Evolutionary conservation across 148 eudicot genomes (phyloP).

Genomic region (Heliosperma pusillum): DNA sequence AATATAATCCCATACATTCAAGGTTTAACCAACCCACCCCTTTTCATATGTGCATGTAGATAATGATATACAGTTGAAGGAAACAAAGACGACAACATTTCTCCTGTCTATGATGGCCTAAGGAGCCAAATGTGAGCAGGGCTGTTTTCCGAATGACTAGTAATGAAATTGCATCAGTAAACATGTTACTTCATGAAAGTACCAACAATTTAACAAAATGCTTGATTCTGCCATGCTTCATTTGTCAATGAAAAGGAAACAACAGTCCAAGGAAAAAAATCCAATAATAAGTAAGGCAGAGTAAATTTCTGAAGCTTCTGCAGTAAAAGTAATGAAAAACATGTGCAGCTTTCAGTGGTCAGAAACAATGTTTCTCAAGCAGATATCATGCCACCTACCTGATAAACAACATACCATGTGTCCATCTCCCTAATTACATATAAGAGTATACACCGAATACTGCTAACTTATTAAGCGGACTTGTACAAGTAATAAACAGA

Average conservation of each 20-base stretch:
- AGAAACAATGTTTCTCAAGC: neutral
- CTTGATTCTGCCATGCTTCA: neutral
- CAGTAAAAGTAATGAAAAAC: neutral
- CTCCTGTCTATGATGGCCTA: neutral
- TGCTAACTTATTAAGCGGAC: neutral
- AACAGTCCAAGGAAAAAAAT: neutral
- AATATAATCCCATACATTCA: neutral
- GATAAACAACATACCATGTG: neutral
- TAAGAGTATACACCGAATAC: too few species aligned
- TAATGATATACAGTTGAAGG: neutral
- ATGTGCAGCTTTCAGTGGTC: neutral
- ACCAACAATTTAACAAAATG: neutral
- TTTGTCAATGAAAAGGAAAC: neutral
- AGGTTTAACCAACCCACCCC: neutral
- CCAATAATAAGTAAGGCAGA: neutral
- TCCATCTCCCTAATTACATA: neutral
- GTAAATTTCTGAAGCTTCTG: neutral
- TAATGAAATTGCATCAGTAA: neutral
- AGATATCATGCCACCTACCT: neutral
- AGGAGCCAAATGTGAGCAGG: neutral
- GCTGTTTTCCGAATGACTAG: neutral
- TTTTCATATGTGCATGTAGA: neutral
- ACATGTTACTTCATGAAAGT: neutral
- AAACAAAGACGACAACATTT: neutral
- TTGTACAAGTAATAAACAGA: neutral